Evolutionary conservation across 176 grass and related monocot species (phyloP), one percentile per base, ranked within the genome.

Genomic region (Puccinellia tenuiflora): DNA sequence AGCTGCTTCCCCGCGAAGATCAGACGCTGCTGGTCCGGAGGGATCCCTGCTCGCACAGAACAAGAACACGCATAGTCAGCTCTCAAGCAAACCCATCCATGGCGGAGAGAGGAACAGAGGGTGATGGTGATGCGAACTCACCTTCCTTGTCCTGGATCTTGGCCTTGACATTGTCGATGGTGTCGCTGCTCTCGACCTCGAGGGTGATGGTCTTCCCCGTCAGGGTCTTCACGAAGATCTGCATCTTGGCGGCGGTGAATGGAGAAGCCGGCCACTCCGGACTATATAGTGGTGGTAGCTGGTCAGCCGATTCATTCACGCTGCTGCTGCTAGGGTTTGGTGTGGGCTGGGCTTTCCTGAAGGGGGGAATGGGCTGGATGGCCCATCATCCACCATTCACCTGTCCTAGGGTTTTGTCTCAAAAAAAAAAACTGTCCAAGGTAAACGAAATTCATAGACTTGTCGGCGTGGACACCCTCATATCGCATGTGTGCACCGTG

Each of bases 141-240:
- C 92, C 96, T 85, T 98, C 92, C 83, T 98, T 95, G 83, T 99
- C 96, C 82, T 99, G 93, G 79, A 99, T 99, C 93, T 99, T 99
- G 12, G 96, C 96, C 77, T 96, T 99, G 83, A 99, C 97, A 79
- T 94, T 96, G 91, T 99, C 93, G 79, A 99, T 91, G 57, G 97
- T 96, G 79, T 96, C 93, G 86, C 91, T 96, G 89, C 92, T 94
- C 91, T 99, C 97, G 22, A 99, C 97, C 91, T 99, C 93, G 60
- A 99, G 93, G 1, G 97, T 99, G 91, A 99, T 94, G 53, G 91
- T 94, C 88, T 96, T 99, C 69, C 96, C 97, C 15, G 97, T 99
- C 7, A 94, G 91, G 50, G 96, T 99, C 85, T 96, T 99, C 26
- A 99, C 96, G 78, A 99, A 99, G 83, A 99, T 96, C 91, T 99